phyloP scores from a whole-genome alignment of 805 yeast genomes.

The Metschnikowia proteae region DNA sequence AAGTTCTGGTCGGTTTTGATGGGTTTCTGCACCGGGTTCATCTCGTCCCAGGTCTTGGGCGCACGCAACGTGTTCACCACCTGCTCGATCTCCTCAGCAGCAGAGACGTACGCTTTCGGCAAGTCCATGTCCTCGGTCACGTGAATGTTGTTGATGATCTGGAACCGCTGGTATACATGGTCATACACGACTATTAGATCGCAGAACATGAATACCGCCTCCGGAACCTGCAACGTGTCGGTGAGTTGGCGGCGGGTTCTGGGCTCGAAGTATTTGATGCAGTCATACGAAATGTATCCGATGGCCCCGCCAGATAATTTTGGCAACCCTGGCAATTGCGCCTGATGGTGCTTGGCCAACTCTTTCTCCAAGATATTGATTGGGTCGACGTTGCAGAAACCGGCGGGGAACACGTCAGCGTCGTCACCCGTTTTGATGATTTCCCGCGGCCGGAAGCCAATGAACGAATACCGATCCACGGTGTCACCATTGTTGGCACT shows the following conservation, averaged over 20 bases:
- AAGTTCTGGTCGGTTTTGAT: constrained; percentile 66
- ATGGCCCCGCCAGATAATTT: constrained; percentile 91
- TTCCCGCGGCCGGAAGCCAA: constrained; percentile 83
- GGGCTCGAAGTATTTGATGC: constrained; percentile 96
- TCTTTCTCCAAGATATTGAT: constrained; percentile 70
- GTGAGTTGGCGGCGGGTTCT: constrained; percentile 69
- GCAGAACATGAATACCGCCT: constrained; percentile 85
- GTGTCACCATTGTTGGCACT: constrained; percentile 87
- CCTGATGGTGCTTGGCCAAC: constrained; percentile 59
- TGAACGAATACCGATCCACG: constrained; percentile 84
- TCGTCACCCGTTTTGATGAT: constrained; percentile 79
- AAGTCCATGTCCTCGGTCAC: constrained; percentile 31
- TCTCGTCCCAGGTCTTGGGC: constrained; percentile 39
- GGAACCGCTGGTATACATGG: constrained; percentile 90
- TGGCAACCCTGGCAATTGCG: constrained; percentile 78
- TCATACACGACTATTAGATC: constrained; percentile 90
- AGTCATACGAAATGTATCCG: constrained; percentile 94
- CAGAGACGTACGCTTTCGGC: constrained; percentile 46
- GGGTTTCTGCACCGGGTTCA: constrained; percentile 71
- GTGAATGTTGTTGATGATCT: constrained; percentile 77
- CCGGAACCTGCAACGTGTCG: constrained; percentile 84
- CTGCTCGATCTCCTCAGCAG: constrained; percentile 54
- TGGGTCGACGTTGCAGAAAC: constrained; percentile 67
- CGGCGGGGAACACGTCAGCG: constrained; percentile 24
- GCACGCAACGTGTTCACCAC: constrained; percentile 50